Evolutionary conservation across 306 rosid genomes (phyloP), one percentile per base, ranked within the genome.

Genomic region (Sophora flavescens): DNA sequence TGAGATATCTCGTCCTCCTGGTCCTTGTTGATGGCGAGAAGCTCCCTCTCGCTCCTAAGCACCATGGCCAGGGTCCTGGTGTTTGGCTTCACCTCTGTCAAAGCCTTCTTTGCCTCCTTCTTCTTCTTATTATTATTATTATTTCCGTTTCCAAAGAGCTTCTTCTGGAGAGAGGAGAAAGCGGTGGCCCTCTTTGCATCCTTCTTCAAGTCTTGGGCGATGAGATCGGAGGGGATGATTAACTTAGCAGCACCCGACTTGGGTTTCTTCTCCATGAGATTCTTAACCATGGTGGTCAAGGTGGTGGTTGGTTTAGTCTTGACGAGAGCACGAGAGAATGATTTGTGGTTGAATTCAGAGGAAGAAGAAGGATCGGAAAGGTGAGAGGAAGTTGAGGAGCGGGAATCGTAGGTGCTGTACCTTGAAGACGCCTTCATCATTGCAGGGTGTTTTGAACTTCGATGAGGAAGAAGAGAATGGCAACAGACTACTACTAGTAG

Each of bases 11-110:
- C 91, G 32, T 32, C 44, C 8, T 89, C 92, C 15, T 88, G 96
- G 2, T 89, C 96, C 87, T 95, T 95, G 44, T 87, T 89, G 59
- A 74, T 16, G 78, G 67, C 75, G 63, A 95, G 81, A 52, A 95
- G 98, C 89, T 95, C 98, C 75, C 99, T 85, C 88, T 95, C 99
- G 45, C 99, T 95, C 65, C 99, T 83, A 56, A 92, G 72, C 78
- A 92, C 97, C 99, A 90, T 92, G 0, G 97, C 96, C 64, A 95
- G 78, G 0, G 99, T 92, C 82, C 99, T 92, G 2, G 99, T 90
- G 71, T 95, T 95, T 45, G 78, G 89, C 76, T 88, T 95, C 35
- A 92, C 98, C 75, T 95, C 98, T 6, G 97, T 95, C 91, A 95
- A 82, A 1, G 97, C 99, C 81, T 92, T 95, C 36, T 89, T 90